Base-by-base conservation (phyloP, 2,329 filamentous ascomycete species). In the Penicillium occitanis region DNA sequence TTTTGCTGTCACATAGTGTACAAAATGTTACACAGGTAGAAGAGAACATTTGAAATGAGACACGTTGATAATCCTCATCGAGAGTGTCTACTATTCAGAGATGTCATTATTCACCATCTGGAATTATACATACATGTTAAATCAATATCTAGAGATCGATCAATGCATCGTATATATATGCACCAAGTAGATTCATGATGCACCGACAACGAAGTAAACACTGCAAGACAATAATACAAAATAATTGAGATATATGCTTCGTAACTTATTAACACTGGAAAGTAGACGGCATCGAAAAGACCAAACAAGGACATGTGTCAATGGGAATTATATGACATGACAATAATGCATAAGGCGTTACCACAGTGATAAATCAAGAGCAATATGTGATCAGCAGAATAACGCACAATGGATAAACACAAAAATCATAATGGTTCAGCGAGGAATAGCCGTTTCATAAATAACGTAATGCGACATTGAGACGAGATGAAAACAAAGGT, bases 401-500 rank as follows among this genome's bases (percentile, higher is more conserved):
- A 25, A 25, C 25, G 25, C 30, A 37, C 8, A 25, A 22, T 14
- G n/a, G 53, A 22, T 25, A 40, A 3, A 2, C 19, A 57, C 8
- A 37, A 40, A 19, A 22, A 22, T 40, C 33, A 25, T 40, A 2
- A 57, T 37, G 53, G 19, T 35, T n/a, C 7, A 37, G n/a, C 30
- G 28, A 25, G n/a, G n/a, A 40, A 40, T 14, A n/a, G 4, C 53
- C 53, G 33, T 37, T 57, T 57, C 53, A 37, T 37, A 40, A 44
- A 42, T 25, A 28, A 17, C 6, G 33, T 25, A 46, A 44, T 60
- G 17, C 57, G 25, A 44, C 22, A 60, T 19, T 46, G 37, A 60
- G 57, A 30, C 11, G 57, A 60, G 7, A 46, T 40, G 11, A 44
- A 40, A 33, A 60, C 37, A 60, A 46, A 60, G 57, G 57, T 60